Conservation (phyloP, 2,329 filamentous ascomycete species). For the Arachnomyces sp. region DNA sequence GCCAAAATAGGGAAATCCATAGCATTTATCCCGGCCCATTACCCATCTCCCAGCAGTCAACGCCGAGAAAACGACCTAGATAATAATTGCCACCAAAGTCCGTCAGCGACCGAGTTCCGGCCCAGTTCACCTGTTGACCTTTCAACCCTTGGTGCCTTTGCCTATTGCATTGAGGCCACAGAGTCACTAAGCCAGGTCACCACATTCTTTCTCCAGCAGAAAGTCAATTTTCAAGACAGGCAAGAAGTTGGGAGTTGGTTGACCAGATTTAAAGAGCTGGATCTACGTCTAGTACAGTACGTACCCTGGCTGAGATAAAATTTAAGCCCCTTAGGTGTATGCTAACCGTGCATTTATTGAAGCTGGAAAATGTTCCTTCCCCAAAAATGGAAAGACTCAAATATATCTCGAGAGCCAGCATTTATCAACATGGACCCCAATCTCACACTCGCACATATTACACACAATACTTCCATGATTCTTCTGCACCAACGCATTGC, state of each 20-base stretch:
- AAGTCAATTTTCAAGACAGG: constrained; percentile 31
- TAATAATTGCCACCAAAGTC: constrained; percentile 10
- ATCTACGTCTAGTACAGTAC: constrained; percentile 39
- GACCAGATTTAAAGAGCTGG: constrained; percentile 42
- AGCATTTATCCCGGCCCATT: constrained; percentile 26
- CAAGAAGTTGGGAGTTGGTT: constrained; percentile 39
- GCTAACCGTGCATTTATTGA: background rate
- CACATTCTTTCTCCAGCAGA: constrained; percentile 39
- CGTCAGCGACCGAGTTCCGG: constrained; percentile 10
- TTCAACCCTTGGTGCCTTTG: constrained; percentile 38
- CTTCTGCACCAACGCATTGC: constrained; percentile 43
- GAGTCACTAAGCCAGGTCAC: constrained; percentile 40
- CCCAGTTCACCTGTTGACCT: constrained; percentile 24
- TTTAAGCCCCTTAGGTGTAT: background rate
- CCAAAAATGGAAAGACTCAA: constrained; percentile 33
- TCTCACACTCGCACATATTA: constrained; percentile 42
- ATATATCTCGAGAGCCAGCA: constrained; percentile 20
- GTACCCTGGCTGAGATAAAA: constrained; percentile 5
- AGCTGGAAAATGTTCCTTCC: constrained; percentile 42
- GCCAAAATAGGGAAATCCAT: constrained; percentile 34
- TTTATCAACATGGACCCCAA: constrained; percentile 39
- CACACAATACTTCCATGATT: constrained; percentile 44
- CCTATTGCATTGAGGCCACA: constrained; percentile 41
- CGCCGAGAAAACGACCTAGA: background rate
- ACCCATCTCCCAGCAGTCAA: constrained; percentile 1